phyloP scores from a whole-genome alignment of 2,329 filamentous ascomycete species.

The Ceratocystis lukuohia region DNA sequence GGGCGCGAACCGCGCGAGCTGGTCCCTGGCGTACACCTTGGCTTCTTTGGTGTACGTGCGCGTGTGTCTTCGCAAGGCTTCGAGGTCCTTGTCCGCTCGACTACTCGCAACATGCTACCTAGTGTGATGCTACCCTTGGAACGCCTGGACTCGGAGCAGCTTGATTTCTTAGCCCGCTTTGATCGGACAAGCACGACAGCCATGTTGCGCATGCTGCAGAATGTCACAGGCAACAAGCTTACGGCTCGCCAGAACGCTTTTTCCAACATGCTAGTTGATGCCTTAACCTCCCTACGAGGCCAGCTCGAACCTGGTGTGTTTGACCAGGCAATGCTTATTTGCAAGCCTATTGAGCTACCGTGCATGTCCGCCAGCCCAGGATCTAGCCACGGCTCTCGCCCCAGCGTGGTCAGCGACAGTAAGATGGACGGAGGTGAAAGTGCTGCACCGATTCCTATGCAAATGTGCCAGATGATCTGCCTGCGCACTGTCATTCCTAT shows the following conservation, averaged over 20 bases:
- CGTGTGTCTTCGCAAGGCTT: conserved; percentile 42
- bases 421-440: background rate
- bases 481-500: conserved; percentile 51
- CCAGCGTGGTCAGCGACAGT: background rate
- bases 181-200: conserved; percentile 32
- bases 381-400: background rate
- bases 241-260: conserved; percentile 33
- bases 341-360: conserved; percentile 32
- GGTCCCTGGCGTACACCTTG: conserved; percentile 42
- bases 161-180: conserved; percentile 40
- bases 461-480: conserved; percentile 31
- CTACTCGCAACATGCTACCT: conserved; percentile 46
- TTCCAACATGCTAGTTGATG: conserved; percentile 31
- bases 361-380: conserved; percentile 22
- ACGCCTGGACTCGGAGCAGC: conserved; percentile 41
- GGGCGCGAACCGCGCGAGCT: conserved; percentile 34
- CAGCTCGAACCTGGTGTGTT: conserved; percentile 35
- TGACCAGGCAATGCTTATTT: conserved; percentile 34
- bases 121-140: conserved; percentile 41
- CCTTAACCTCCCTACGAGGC: conserved; percentile 30
- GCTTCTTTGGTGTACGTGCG: conserved; percentile 44
- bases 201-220: conserved; percentile 29
- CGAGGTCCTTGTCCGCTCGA: conserved; percentile 47
- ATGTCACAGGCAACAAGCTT: conserved; percentile 26
- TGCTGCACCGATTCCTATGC: background rate